phyloP scores from a whole-genome alignment of 1,284 basidiomycete genomes.

The Acaromyces ingoldii region DNA sequence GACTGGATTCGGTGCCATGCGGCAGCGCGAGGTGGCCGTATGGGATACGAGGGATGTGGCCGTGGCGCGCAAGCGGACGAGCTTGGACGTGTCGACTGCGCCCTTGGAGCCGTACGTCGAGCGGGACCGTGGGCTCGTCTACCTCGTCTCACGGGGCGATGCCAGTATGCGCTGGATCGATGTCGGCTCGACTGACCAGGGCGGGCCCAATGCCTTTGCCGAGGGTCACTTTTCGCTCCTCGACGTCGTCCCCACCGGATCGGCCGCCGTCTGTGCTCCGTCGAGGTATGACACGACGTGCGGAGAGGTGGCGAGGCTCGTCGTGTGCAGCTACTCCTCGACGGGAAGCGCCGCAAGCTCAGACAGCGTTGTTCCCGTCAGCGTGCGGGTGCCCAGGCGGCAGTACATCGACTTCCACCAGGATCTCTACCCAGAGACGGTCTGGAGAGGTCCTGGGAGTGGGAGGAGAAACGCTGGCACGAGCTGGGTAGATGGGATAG shows the following conservation, averaged over 20 bases:
- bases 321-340: not conserved
- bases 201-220: not conserved
- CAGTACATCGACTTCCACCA: constrained; percentile 14
- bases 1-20: constrained; percentile 5
- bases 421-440: constrained; percentile 8
- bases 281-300: not conserved
- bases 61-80: not conserved
- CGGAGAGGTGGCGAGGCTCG: constrained; percentile 8
- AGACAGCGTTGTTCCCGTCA: constrained; percentile 6
- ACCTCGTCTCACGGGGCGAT: not conserved
- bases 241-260: not conserved
- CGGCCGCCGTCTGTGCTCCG: not conserved
- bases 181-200: constrained; percentile 5
- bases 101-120: constrained; percentile 3
- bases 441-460: not conserved
- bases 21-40: constrained; percentile 4
- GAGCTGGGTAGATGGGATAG: not conserved
- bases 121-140: constrained; percentile 2
- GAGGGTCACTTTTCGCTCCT: not conserved
- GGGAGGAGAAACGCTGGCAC: not conserved
- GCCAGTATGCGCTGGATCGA: constrained; percentile 5
- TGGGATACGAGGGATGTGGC: not conserved
- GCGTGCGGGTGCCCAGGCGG: constrained; percentile 8
- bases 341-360: not conserved
- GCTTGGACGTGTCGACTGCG: not conserved